A percentile compares a stretch with the other conserved stretches of the same genome.
Evolutionary conservation across 1,139 yeast species (phyloP).

Genomic region (Debaryomycetaceae sp.): DNA sequence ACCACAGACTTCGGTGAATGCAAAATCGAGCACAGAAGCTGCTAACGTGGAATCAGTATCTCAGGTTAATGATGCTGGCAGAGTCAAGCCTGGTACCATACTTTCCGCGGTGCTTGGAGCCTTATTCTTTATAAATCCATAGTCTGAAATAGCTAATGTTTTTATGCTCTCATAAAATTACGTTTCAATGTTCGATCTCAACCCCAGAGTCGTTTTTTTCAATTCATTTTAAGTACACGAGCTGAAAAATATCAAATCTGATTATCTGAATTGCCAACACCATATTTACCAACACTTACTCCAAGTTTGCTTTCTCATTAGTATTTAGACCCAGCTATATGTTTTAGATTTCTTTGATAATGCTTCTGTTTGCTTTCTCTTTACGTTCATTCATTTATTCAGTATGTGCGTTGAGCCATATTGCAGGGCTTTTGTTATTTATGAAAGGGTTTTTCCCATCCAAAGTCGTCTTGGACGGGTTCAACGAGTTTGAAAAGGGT

Average conservation of each 20-base stretch:
- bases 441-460: slow-evolving; percentile 88
- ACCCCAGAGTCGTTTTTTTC: too few species aligned
- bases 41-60: background rate
- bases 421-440: slow-evolving; percentile 58
- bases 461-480: slow-evolving; percentile 67
- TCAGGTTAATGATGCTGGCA: background rate
- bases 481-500: slow-evolving; percentile 23
- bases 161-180: too few species aligned
- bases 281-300: background rate
- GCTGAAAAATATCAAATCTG: background rate
- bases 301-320: background rate
- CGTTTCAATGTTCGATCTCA: too few species aligned
- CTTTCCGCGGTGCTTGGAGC: background rate
- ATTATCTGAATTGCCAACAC: too few species aligned
- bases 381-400: background rate
- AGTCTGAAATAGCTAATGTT: too few species aligned
- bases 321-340: background rate
- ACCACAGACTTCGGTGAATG: too few species aligned
- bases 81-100: background rate
- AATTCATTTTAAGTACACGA: background rate
- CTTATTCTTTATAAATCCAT: too few species aligned
- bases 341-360: background rate
- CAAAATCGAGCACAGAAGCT: background rate
- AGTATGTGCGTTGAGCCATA: slow-evolving; percentile 16
- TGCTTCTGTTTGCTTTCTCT: background rate